Conservation (phyloP, 306 rosid species). For the Cyamopsis tetragonoloba region DNA sequence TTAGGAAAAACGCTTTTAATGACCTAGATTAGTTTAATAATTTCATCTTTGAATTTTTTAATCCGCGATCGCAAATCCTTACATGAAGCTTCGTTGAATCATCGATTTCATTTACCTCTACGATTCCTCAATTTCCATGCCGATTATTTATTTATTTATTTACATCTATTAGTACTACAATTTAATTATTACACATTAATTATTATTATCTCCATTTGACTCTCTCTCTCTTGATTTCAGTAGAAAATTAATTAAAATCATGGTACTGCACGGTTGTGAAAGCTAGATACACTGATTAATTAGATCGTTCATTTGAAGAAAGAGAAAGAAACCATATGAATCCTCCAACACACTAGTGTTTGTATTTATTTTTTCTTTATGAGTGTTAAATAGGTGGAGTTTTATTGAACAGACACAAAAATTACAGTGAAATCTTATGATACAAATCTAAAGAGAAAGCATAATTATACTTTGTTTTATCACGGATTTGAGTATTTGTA, state of each 20-base stretch:
- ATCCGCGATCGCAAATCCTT: slow-evolving; percentile 29
- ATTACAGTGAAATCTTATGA: no score
- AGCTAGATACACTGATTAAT: slow-evolving; percentile 2
- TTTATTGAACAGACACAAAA: no score
- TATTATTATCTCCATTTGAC: slow-evolving; percentile 13
- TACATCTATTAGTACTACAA: not conserved
- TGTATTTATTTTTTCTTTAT: no score
- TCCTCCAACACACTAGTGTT: no score
- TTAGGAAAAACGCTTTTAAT: slow-evolving; percentile 34
- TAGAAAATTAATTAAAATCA: slow-evolving; percentile 24
- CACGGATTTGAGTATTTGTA: slow-evolving; percentile 17
- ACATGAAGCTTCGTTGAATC: slow-evolving; percentile 43
- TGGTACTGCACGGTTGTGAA: slow-evolving; percentile 1
- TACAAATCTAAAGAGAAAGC: no score
- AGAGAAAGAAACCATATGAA: no score
- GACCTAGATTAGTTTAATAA: slow-evolving; percentile 33
- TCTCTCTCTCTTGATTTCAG: slow-evolving; percentile 12
- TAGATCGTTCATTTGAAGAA: slow-evolving; percentile 23
- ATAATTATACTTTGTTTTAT: not conserved
- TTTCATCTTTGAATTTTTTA: not conserved
- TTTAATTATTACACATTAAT: not conserved
- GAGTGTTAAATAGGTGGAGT: no score
- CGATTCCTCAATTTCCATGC: slow-evolving; percentile 41
- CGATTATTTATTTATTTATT: slow-evolving; percentile 19
- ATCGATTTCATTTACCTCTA: slow-evolving; percentile 12